These are phyloP conservation scores for Aegle marmelos DNA, from an alignment of 345 rosid genomes.

Conservation along the genomic window DNA sequence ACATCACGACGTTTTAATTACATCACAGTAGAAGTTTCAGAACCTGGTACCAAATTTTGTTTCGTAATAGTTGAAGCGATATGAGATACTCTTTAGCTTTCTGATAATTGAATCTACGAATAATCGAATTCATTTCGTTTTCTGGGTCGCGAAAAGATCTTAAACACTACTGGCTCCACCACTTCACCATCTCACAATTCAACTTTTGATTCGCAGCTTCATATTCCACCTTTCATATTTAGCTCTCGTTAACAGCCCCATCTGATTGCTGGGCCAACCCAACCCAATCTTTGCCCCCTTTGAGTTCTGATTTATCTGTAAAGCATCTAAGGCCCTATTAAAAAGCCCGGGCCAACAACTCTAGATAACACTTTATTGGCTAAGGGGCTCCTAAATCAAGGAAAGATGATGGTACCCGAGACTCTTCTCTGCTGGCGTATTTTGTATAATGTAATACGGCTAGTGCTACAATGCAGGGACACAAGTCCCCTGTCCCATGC, in stretches of 20 bases:
- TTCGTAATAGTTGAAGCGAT: background rate
- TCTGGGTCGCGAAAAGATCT: background rate
- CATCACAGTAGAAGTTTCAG: background rate
- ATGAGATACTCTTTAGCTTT: no score
- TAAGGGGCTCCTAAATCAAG: background rate
- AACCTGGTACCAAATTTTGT: background rate
- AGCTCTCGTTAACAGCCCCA: no score
- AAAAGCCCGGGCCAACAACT: background rate
- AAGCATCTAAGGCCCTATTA: background rate
- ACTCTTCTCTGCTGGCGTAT: no score
- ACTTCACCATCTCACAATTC: no score
- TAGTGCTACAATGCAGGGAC: no score
- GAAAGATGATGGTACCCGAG: no score
- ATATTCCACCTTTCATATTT: no score
- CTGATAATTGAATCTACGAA: background rate
- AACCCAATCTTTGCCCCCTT: background rate
- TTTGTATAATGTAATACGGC: no score
- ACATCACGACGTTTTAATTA: background rate
- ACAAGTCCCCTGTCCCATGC: no score
- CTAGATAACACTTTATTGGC: background rate
- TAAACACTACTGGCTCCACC: no score
- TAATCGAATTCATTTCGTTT: background rate
- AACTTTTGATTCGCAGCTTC: no score
- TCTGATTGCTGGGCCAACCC: background rate
- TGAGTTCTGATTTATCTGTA: background rate